These are phyloP conservation scores for Saksenaea vasiformis DNA, from an alignment of 371 early-diverging fungal genomes.

Conservation along the genomic window DNA sequence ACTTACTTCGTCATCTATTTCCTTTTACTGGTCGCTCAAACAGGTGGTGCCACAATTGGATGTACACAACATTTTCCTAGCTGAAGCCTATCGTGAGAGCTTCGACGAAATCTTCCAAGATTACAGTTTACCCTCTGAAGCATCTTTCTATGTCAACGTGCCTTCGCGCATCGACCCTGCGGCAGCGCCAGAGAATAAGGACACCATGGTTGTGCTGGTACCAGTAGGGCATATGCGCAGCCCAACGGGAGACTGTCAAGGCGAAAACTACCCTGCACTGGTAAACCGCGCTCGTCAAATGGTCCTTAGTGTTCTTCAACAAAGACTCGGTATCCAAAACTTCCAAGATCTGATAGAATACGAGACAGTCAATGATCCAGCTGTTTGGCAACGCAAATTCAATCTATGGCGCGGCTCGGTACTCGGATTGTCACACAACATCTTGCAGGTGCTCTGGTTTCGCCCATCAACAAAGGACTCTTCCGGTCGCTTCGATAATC, in stretches of 20 bases:
- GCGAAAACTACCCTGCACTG: constrained; percentile 34
- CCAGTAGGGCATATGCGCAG: constrained; percentile 57
- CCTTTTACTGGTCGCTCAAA: constrained; percentile 65
- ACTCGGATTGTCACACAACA: constrained; percentile 60
- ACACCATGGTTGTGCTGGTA: constrained; percentile 58
- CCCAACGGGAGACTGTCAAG: constrained; percentile 5
- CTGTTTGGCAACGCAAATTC: constrained; percentile 61
- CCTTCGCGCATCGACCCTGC: constrained; percentile 61
- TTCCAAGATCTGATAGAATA: constrained; percentile 49
- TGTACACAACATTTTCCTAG: constrained; percentile 67
- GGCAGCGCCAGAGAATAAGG: constrained; percentile 57
- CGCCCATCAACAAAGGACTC: constrained; percentile 61
- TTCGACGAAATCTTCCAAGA: constrained; percentile 65
- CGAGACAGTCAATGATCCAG: constrained; percentile 62
- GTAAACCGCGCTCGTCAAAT: constrained; percentile 47
- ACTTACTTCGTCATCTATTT: constrained; percentile 60
- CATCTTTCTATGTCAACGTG: constrained; percentile 66
- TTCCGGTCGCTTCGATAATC: constrained; percentile 49
- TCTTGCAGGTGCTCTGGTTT: constrained; percentile 63
- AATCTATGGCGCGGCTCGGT: constrained; percentile 64
- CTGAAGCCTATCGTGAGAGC: constrained; percentile 56
- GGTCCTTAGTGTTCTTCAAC: constrained; percentile 46
- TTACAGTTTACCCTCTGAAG: constrained; percentile 45
- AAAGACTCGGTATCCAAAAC: constrained; percentile 37
- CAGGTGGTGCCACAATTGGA: constrained; percentile 48